Evolutionary conservation across 2,329 filamentous ascomycete genomes (phyloP).

Genomic region (Penicillium nordicum): DNA sequence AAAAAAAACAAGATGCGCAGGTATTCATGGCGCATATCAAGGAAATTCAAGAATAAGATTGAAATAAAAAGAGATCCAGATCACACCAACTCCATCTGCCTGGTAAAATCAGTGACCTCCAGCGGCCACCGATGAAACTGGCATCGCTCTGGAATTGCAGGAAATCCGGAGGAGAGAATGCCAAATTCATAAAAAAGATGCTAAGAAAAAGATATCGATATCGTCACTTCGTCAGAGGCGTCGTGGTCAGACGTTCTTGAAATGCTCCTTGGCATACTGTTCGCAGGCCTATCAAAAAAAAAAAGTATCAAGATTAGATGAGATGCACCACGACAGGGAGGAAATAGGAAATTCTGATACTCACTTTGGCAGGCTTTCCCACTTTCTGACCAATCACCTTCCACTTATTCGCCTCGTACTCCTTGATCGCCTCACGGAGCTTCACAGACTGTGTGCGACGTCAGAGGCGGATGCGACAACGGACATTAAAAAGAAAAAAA

Average conservation of each 20-base stretch:
- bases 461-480: slow-evolving; percentile 13
- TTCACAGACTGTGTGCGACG: slow-evolving; percentile 36
- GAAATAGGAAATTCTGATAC: background rate
- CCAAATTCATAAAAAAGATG: slow-evolving; percentile 25
- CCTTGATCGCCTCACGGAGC: slow-evolving; percentile 90
- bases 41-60: slow-evolving; percentile 10
- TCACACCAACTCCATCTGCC: slow-evolving; percentile 27
- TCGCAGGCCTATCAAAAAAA: slow-evolving; percentile 63
- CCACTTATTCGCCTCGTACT: slow-evolving; percentile 99
- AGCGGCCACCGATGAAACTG: slow-evolving; percentile 18
- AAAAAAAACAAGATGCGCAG: slow-evolving; percentile 5
- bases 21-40: slow-evolving; percentile 3
- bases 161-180: slow-evolving; percentile 20
- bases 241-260: slow-evolving; percentile 48
- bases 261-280: slow-evolving; percentile 96
- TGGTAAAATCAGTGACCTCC: slow-evolving; percentile 19
- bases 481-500: background rate
- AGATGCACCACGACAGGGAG: slow-evolving; percentile 16
- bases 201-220: slow-evolving; percentile 24
- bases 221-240: slow-evolving; percentile 36
- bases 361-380: slow-evolving; percentile 91
- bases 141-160: slow-evolving; percentile 26
- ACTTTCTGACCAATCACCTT: slow-evolving; percentile 96
- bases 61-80: slow-evolving; percentile 13
- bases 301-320: slow-evolving; percentile 18